These are phyloP conservation scores for Sechiopsis laciniata DNA, from an alignment of 306 rosid genomes.

Conservation along the genomic window DNA sequence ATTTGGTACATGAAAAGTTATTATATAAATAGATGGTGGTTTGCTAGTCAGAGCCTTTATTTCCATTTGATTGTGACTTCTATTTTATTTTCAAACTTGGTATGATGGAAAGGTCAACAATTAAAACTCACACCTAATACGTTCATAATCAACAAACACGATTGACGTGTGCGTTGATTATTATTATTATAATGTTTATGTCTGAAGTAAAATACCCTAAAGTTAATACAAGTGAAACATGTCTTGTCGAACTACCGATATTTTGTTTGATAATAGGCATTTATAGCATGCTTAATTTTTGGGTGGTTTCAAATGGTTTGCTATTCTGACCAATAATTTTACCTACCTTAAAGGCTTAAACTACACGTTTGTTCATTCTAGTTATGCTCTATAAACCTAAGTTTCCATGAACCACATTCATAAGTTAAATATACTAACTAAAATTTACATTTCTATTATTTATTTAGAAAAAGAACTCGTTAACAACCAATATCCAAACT, in stretches of 20 bases:
- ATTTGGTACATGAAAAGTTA: background rate
- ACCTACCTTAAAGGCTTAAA: no score
- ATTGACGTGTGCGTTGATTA: background rate
- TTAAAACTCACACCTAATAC: constrained; percentile 10
- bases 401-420: background rate
- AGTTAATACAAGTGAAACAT: background rate
- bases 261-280: background rate
- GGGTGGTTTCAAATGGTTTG: background rate
- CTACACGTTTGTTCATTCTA: no score
- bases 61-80: constrained; percentile 1
- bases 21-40: background rate
- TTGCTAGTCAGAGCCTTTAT: background rate
- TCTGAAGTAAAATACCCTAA: background rate
- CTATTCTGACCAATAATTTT: no score
- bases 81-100: constrained; percentile 3
- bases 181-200: background rate
- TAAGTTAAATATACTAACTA: background rate
- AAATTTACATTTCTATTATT: background rate
- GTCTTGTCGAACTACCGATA: background rate
- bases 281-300: background rate
- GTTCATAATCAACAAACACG: constrained; percentile 7
- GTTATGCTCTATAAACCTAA: background rate
- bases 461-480: no score
- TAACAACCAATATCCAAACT: no score
- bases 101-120: background rate